Evolutionary conservation across 129 eudicot genomes (phyloP).

Genomic region (Helianthus annuus): DNA sequence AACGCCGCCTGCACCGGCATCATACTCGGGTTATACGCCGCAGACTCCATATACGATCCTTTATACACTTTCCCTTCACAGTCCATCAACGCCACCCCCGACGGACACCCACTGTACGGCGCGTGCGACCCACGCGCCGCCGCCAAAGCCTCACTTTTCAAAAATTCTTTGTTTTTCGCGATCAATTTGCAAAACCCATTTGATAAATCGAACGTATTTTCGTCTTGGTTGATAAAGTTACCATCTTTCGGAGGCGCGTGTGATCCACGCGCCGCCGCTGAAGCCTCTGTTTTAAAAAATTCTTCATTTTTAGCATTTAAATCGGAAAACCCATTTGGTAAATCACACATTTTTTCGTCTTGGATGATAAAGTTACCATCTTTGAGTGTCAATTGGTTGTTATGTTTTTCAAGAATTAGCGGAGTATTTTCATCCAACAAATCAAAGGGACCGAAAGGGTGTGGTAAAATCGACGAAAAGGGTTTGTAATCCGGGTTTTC

Average conservation of each 20-base stretch:
- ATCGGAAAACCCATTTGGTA: slow-evolving; percentile 29
- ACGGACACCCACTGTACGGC: slow-evolving; percentile 75
- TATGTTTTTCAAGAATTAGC: slow-evolving; percentile 56
- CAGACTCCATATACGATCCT: slow-evolving; percentile 83
- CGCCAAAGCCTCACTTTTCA: slow-evolving; percentile 55
- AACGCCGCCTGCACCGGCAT: slow-evolving; percentile 92
- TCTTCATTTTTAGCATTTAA: slow-evolving; percentile 3
- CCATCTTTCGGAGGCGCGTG: slow-evolving; percentile 48
- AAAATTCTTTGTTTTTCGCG: slow-evolving; percentile 8
- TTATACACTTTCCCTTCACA: slow-evolving; percentile 57
- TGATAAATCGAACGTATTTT: too few relatives aligned
- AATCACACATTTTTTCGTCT: not conserved
- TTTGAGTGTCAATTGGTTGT: slow-evolving; percentile 39
- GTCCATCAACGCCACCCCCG: slow-evolving; percentile 87
- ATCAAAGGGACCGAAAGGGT: slow-evolving; percentile 76
- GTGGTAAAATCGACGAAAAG: slow-evolving; percentile 40
- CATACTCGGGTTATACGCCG: slow-evolving; percentile 89
- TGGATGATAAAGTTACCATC: not conserved
- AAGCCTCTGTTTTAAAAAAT: slow-evolving; percentile 26
- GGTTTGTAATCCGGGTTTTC: slow-evolving; percentile 34
- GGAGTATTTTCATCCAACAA: slow-evolving; percentile 59
- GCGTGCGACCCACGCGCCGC: slow-evolving; percentile 78
- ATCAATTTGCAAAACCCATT: not conserved
- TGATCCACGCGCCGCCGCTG: slow-evolving; percentile 64
- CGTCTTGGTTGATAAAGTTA: too few relatives aligned